Base-by-base conservation (phyloP, 1,284 basidiomycete genomes). In the Neotropicomus parvogracilis region DNA sequence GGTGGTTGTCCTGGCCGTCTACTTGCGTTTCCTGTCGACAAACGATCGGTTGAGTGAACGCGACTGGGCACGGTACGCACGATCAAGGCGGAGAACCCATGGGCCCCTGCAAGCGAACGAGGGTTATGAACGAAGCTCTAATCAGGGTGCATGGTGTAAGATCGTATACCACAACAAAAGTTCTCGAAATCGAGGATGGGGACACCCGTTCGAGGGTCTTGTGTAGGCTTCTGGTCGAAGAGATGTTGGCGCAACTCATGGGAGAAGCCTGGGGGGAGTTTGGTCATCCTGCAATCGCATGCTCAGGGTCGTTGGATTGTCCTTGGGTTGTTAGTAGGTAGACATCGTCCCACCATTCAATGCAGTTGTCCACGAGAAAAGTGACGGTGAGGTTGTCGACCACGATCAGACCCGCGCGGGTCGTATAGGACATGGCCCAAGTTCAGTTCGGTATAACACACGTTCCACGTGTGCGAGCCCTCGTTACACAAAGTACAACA, bases 81-180 rank as follows among this genome's bases (percentile, higher is more conserved):
- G 53, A 92, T 82, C 35, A 91, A 69, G 26, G 81, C 83, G 24
- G 88, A 80, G 58, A 92, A 85, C 0, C 89, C 89, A 68, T 91
- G 90, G 2, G 88, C 88, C 6, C 86, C 88, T 86, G 54, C 28
- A 26, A 37, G 24, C 19, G 27, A 33, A 24, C 1, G 8, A 20
- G 4, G 2, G 24, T 48, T 26, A 28, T 36, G 21, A 58, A 27
- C 13, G 11, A 0, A 12, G 12, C 13, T 28, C 24, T 26, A 38
- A 3, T 3, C 7, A 16, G 16, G 26, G 10, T 7, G 6, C 3
- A 19, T 11, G 3, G 1, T 27, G 44, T n/a, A n/a, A n/a, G 40
- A 52, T 44, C 13, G 8, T n/a, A 46, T 55, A 82, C 85, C 84
- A 60, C 88, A 91, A 60, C 88, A 91, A 59, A 82, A 88, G 46